Evolutionary conservation across 2,329 filamentous ascomycete species (phyloP), one percentile per base, ranked within the genome.

Genomic region (Epichloe typhina): DNA sequence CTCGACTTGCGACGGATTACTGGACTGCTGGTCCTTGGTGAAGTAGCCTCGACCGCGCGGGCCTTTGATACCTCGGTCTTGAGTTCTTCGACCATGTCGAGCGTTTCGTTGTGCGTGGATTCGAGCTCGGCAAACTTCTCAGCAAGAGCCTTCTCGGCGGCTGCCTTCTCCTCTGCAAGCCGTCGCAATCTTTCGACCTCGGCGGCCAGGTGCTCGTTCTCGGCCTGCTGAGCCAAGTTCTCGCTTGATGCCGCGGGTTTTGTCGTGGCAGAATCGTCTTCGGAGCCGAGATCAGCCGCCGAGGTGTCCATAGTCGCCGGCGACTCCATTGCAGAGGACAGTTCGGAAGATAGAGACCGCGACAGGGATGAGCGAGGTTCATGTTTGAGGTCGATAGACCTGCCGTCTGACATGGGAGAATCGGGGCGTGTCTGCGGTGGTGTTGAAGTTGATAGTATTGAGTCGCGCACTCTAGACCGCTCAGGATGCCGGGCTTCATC

Each of bases 1-100:
- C 88, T 95, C 3, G 89, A 95, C 70, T 95, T 95, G 60, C 91
- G 83, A 55, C 90, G 86, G 60, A 96, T 90, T 57, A 95, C 82
- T n/a, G 84, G 82, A 1, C 80, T 79, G n/a, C 72, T 75, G 9
- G 80, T 75, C 35, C 80, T 77, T 5, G 80, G 76, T n/a, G 84
- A 83, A 0, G 76, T 71, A 33, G 73, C 69, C 53, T 82, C 75
- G 35, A 72, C 71, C 46, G 72, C 75, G 57, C 83, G 85, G n/a
- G 86, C 83, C 63, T 86, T 88, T 42, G 85, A 82, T 4, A 95
- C 73, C 61, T 95, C 88, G 0, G 82, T 82, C 73, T 94, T 96
- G 53, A 98, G 81, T 62, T 93, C 86, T 60, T 97, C 90, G 2
- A 98, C 85, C 48, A 94, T 81, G 58, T 87, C 84, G 4, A 97